These are phyloP conservation scores for Sicyos baderoa DNA, from an alignment of 306 rosid genomes.

Conservation along the genomic window DNA sequence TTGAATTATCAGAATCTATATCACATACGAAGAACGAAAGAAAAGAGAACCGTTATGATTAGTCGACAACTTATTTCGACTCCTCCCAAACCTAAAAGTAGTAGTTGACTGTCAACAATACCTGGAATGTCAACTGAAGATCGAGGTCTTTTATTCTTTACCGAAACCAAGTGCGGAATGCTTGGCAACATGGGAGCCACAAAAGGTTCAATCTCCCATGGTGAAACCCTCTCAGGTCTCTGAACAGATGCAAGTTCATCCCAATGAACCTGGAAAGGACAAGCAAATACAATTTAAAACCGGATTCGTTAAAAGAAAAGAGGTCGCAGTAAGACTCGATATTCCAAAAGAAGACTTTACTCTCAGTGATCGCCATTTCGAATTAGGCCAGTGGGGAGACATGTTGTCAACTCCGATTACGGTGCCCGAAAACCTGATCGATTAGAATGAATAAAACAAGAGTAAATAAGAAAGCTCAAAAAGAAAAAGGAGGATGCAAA, in stretches of 20 bases:
- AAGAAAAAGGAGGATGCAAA: not conserved
- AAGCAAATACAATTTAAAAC: not conserved
- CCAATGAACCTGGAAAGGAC: constrained; percentile 78
- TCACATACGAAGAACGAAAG: not conserved
- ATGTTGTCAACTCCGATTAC: constrained; percentile 68
- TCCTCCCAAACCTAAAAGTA: not conserved
- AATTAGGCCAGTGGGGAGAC: constrained; percentile 63
- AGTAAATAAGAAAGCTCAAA: not conserved
- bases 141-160: constrained; percentile 74
- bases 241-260: constrained; percentile 73
- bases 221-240: constrained; percentile 88
- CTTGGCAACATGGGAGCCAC: constrained; percentile 40
- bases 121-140: constrained; percentile 46
- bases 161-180: constrained; percentile 36
- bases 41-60: constrained; percentile 19
- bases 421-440: constrained; percentile 79
- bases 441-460: not conserved
- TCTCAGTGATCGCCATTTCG: constrained; percentile 80
- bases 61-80: not conserved
- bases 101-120: constrained; percentile 34
- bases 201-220: constrained; percentile 89
- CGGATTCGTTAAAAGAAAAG: not conserved
- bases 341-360: constrained; percentile 30
- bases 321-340: not conserved
- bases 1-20: constrained; percentile 40